Evolutionary conservation across 2,329 filamentous ascomycete species (phyloP).

Genomic region (Geoglossum cookeanum): DNA sequence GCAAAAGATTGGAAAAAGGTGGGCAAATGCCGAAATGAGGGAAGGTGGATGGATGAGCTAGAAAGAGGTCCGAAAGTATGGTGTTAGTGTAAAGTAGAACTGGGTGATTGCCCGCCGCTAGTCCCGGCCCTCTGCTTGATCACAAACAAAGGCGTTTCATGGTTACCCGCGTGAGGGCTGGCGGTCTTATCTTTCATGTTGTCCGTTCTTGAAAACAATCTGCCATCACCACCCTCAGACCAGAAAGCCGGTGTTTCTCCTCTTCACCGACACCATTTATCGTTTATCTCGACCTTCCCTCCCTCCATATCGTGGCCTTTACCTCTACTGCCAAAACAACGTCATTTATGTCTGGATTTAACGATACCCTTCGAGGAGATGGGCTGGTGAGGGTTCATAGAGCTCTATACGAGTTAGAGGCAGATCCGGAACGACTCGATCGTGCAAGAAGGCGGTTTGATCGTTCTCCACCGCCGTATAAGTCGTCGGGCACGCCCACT

Average conservation of each 20-base stretch:
- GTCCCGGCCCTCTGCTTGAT: not conserved
- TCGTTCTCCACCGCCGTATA: slow-evolving; percentile 3
- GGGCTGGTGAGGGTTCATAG: not conserved
- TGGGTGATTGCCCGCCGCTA: slow-evolving; percentile 15
- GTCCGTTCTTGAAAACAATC: too few species aligned
- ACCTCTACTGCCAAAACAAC: not conserved
- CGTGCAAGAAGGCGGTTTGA: not conserved
- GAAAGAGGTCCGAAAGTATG: too few species aligned
- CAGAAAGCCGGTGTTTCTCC: not conserved
- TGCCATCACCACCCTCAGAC: too few species aligned
- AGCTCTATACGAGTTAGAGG: not conserved
- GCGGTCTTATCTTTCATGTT: slow-evolving; percentile 5
- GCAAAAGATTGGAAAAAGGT: too few species aligned
- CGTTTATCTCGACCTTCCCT: not conserved
- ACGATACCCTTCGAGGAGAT: not conserved
- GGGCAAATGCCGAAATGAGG: too few species aligned
- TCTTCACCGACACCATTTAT: not conserved
- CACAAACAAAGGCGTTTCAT: slow-evolving; percentile 5
- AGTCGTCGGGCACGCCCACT: not conserved
- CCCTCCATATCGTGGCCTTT: not conserved
- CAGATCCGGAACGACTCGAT: not conserved
- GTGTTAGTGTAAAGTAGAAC: too few species aligned
- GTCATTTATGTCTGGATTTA: not conserved
- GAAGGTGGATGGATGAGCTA: too few species aligned
- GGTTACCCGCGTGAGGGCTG: too few species aligned